Conservation (phyloP, 2,329 filamentous ascomycete species). For the Aspergillus niger region DNA sequence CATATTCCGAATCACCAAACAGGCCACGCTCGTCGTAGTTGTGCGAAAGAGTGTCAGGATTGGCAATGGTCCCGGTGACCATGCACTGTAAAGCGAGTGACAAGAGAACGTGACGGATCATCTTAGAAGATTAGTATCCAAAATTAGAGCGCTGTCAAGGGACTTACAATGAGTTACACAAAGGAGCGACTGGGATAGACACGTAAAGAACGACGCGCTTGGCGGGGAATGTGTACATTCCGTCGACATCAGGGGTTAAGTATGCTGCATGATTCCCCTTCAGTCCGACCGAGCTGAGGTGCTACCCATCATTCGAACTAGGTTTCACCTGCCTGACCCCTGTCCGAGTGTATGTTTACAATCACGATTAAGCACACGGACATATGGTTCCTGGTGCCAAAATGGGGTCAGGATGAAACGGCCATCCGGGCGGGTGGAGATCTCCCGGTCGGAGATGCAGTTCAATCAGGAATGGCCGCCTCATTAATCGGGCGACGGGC, state of each 20-base stretch:
- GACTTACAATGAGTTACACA: background rate
- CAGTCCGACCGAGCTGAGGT: background rate
- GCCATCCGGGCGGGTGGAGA: background rate
- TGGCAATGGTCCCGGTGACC: background rate
- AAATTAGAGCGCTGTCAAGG: too few relatives aligned
- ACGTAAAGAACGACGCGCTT: background rate
- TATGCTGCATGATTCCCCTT: background rate
- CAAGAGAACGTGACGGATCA: slow-evolving; percentile 1
- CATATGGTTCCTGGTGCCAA: background rate
- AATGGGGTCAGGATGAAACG: background rate
- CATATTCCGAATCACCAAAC: slow-evolving; percentile 2
- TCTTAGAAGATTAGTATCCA: background rate
- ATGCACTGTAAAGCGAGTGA: slow-evolving; percentile 4
- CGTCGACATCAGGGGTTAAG: background rate
- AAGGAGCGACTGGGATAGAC: background rate
- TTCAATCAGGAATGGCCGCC: background rate
- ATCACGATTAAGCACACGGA: background rate
- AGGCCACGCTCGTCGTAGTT: background rate
- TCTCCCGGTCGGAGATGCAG: background rate
- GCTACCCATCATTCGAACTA: background rate
- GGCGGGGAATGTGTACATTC: background rate
- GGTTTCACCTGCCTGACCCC: background rate
- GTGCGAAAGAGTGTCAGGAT: background rate
- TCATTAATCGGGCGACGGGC: background rate
- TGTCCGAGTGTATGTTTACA: background rate